Evolutionary conservation across 1,139 yeast species (phyloP), one percentile per base, ranked within the genome.

Genomic region (Lodderomyces oxycetoniae): DNA sequence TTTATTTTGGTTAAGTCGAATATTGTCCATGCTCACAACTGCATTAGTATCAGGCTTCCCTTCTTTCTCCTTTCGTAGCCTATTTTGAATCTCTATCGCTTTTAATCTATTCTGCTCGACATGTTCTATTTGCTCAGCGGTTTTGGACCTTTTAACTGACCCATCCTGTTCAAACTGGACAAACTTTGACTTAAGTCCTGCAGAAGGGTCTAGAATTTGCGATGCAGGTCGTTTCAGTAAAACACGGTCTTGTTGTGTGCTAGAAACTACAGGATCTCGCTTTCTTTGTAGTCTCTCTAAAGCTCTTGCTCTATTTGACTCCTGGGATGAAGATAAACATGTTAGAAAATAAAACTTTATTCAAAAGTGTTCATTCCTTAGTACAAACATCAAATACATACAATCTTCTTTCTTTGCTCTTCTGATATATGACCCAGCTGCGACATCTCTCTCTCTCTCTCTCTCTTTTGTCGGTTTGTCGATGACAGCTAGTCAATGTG

Each of bases 231-330:
- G 26, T n/a, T n/a, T n/a, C n/a, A n/a, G n/a, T n/a, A n/a, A n/a
- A n/a, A n/a, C n/a, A n/a, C n/a, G n/a, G n/a, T n/a, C n/a, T n/a
- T n/a, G n/a, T n/a, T n/a, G n/a, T n/a, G n/a, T n/a, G n/a, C n/a
- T n/a, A n/a, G n/a, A n/a, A n/a, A n/a, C n/a, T n/a, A n/a, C n/a
- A n/a, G n/a, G n/a, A n/a, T n/a, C n/a, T n/a, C 44, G 30, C 63
- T 74, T 52, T 31, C 74, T 63, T 35, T 71, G 67, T 19, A 80
- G 63, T 41, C 79, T 57, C 36, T 75, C 82, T 13, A 77, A 50
- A 0, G 87, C 88, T 38, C 70, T 61, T 27, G 71, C 66, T 37
- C 87, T 59, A 47, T 78, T 77, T 13, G 71, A 76, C 30, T 75
- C 83, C 77, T 74, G 27, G 12, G 21, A 12, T 9, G 17, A n/a